A percentile compares a stretch with the other conserved stretches of the same genome.
Conservation (phyloP, 192 early-diverging fungal species). For the Linnemannia schmuckeri region DNA sequence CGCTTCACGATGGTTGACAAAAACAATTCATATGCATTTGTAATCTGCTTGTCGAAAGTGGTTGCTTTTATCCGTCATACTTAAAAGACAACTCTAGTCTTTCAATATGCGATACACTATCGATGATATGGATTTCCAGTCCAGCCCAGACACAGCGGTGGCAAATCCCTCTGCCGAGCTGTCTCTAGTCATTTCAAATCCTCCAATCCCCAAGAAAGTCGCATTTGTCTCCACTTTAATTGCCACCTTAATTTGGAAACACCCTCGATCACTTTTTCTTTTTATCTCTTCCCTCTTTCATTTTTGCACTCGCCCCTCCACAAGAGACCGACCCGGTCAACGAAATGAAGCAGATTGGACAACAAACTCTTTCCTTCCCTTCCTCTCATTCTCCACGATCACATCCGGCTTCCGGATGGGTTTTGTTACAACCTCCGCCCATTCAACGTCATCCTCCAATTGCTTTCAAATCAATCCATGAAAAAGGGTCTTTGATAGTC, state of each 20-base stretch:
- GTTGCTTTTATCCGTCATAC: too few relatives aligned
- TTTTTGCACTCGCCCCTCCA: background rate
- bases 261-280: slow-evolving; percentile 36
- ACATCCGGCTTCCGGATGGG: background rate
- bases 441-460: background rate
- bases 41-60: background rate
- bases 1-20: background rate
- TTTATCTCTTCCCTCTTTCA: background rate
- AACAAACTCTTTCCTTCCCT: too few relatives aligned
- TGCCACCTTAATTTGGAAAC: slow-evolving; percentile 18
- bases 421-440: background rate
- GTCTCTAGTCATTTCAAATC: background rate
- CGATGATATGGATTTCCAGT: too few relatives aligned
- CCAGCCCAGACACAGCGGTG: background rate
- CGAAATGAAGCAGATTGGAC: background rate
- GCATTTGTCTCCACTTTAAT: background rate
- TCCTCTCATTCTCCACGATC: background rate
- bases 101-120: too few relatives aligned
- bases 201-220: too few relatives aligned
- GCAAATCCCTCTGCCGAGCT: background rate
- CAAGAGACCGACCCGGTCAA: background rate
- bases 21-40: background rate
- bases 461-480: background rate
- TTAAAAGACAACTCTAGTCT: too few relatives aligned
- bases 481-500: background rate